Percentiles rank a stretch among this genome's conserved stretches.
Evolutionary conservation across 345 rosid genomes (phyloP).

Genomic region (Physaria fendleri): DNA sequence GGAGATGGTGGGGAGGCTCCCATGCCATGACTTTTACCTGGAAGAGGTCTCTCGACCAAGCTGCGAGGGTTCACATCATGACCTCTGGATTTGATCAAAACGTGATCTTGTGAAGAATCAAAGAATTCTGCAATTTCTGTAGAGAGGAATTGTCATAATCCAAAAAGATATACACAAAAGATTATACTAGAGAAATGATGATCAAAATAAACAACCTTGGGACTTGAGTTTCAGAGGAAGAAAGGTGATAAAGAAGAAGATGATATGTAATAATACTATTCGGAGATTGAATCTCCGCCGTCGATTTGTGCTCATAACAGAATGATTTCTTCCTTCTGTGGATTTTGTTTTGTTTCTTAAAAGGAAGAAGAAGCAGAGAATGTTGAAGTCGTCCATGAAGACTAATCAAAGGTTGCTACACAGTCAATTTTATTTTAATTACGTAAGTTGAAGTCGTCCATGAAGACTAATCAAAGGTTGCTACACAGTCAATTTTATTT

Average conservation of each 20-base stretch:
- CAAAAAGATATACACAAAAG: background rate
- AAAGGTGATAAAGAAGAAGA: constrained; percentile 22
- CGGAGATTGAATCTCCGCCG: constrained; percentile 14
- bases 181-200: no score
- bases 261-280: constrained; percentile 6
- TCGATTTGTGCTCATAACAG: constrained; percentile 11
- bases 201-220: constrained; percentile 12
- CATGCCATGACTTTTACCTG: background rate
- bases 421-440: background rate
- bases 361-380: background rate
- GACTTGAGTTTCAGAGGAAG: constrained; percentile 17
- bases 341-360: constrained; percentile 5
- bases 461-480: constrained; percentile 24
- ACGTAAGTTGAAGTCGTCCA: no score
- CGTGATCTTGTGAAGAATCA: constrained; percentile 15
- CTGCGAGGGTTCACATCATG: constrained; percentile 16
- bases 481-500: constrained; percentile 10
- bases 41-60: constrained; percentile 7
- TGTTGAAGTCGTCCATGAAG: constrained; percentile 24
- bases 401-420: constrained; percentile 24
- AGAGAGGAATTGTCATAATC: background rate
- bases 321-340: background rate
- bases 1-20: constrained; percentile 21
- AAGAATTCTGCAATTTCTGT: constrained; percentile 6
- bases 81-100: background rate